These are phyloP conservation scores for Escallonia rubra DNA, from an alignment of 129 eudicot species.

Conservation along the genomic window DNA sequence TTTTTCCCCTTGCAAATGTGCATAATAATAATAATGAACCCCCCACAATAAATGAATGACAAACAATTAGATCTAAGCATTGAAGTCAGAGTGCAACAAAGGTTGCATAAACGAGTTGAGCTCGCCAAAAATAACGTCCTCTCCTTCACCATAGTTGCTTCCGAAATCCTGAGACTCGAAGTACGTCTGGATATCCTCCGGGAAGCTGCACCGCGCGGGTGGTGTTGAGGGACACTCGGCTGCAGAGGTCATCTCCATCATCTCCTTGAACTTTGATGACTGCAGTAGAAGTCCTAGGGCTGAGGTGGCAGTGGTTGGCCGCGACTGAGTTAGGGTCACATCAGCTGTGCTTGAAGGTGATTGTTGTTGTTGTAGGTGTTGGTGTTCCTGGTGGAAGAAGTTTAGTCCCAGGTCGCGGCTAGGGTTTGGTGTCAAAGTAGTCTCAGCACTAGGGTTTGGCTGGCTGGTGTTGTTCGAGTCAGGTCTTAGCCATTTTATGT, in stretches of 20 bases:
- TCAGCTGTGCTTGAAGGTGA: neutral
- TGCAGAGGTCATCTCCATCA: slow-evolving; percentile 85
- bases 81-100: slow-evolving; percentile 50
- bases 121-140: slow-evolving; percentile 55
- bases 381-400: slow-evolving; percentile 20
- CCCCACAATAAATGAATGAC: neutral
- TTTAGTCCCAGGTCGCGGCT: slow-evolving; percentile 22
- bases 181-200: slow-evolving; percentile 48
- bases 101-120: slow-evolving; percentile 51
- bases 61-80: neutral
- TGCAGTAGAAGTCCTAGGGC: slow-evolving; percentile 76
- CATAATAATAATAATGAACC: neutral
- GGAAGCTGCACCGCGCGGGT: slow-evolving; percentile 33
- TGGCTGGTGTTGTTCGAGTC: slow-evolving; percentile 23
- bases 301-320: slow-evolving; percentile 63
- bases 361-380: slow-evolving; percentile 7
- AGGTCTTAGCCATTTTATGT: slow-evolving; percentile 80
- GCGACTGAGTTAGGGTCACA: slow-evolving; percentile 10
- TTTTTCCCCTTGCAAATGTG: too few relatives aligned
- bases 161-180: slow-evolving; percentile 45
- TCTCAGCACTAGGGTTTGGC: slow-evolving; percentile 24
- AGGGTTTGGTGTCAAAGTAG: slow-evolving; percentile 15
- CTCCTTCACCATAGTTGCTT: slow-evolving; percentile 35
- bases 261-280: slow-evolving; percentile 79
- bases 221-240: slow-evolving; percentile 43